A percentile compares a stretch with the other conserved stretches of the same genome.
These are phyloP conservation scores for Entomortierella parvispora DNA, from an alignment of 192 early-diverging fungal genomes.

Conservation along the genomic window DNA sequence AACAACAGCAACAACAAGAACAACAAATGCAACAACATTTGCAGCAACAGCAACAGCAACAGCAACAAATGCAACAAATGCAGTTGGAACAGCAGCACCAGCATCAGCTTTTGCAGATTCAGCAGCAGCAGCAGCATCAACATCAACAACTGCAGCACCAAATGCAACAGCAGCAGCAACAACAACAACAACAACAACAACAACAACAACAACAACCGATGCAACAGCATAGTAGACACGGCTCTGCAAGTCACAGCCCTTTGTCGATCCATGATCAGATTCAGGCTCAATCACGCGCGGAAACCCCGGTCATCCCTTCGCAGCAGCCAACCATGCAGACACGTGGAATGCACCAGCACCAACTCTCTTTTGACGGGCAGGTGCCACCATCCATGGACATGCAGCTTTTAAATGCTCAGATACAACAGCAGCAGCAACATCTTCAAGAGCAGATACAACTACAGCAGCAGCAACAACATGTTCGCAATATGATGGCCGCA, in stretches of 20 bases:
- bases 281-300: slow-evolving; percentile 2
- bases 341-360: slow-evolving; percentile 35
- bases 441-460: slow-evolving; percentile 12
- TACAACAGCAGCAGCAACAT: slow-evolving; percentile 32
- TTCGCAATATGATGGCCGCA: slow-evolving; percentile 27
- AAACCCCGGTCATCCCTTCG: slow-evolving; percentile 47
- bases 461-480: slow-evolving; percentile 26
- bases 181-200: slow-evolving; percentile 13
- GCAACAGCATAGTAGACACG: not conserved
- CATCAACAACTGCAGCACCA: slow-evolving; percentile 27
- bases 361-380: slow-evolving; percentile 33
- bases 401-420: slow-evolving; percentile 32
- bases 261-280: slow-evolving; percentile 17
- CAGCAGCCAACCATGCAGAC: slow-evolving; percentile 19
- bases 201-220: not conserved
- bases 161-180: slow-evolving; percentile 1
- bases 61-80: slow-evolving; percentile 17
- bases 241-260: slow-evolving; percentile 1
- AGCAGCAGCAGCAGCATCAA: slow-evolving; percentile 30
- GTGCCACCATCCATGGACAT: slow-evolving; percentile 22
- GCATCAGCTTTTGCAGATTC: slow-evolving; percentile 14
- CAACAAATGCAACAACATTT: not conserved
- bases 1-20: slow-evolving; percentile 13
- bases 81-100: slow-evolving; percentile 20
- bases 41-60: slow-evolving; percentile 6